Evolutionary conservation across 768 basidiomycete genomes (phyloP), one percentile per base, ranked within the genome.

Genomic region (Phlebiopsis flavidoalba): DNA sequence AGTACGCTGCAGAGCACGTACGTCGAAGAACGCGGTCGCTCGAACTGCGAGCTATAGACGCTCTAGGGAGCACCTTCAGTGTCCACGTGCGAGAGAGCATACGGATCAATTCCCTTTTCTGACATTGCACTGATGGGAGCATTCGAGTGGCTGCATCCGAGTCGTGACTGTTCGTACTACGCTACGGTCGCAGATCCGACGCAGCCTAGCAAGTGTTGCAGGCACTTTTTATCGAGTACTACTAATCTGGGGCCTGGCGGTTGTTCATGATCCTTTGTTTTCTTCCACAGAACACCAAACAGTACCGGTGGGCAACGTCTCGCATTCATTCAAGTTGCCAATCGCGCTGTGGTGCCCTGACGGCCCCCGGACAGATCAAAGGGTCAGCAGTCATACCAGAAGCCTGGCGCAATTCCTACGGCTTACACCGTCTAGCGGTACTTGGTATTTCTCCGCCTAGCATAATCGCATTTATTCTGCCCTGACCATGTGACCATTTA

Each of bases 401-500:
- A 8, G 17, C 3, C 40, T 43, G 40, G 40, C 40, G 40, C 40
- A 17, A 17, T 4, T 3, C 10, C 40, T 12, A 10, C 40, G 17
- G 40, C 40, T 3, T 17, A 43, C 4, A 17, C n/a, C 31, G 33
- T 21, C 10, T 14, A 36, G 52, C n/a, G 15, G 17, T 33, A 15
- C 14, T 14, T 21, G 52, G 33, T 35, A 36, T 53, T 53, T 53
- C 52, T 53, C 31, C 52, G 52, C 52, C n/a, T 8, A 43, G 40
- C 11, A 43, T 43, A 43, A 43, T 35, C 52, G 19, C 33, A 49
- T 49, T 55, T 19, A 43, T 37, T 53, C 53, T 55, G 15, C 21
- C 36, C 49, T 45, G 31, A 37, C 49, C 58, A 59, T 59, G 58
- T 59, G 58, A 59, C 58, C 58, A 47, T 19, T n/a, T 26, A 43